Percentiles rank a stretch among this genome's conserved stretches.
phyloP scores from a whole-genome alignment of 768 basidiomycete species.

The Pleurotus ostreatus region DNA sequence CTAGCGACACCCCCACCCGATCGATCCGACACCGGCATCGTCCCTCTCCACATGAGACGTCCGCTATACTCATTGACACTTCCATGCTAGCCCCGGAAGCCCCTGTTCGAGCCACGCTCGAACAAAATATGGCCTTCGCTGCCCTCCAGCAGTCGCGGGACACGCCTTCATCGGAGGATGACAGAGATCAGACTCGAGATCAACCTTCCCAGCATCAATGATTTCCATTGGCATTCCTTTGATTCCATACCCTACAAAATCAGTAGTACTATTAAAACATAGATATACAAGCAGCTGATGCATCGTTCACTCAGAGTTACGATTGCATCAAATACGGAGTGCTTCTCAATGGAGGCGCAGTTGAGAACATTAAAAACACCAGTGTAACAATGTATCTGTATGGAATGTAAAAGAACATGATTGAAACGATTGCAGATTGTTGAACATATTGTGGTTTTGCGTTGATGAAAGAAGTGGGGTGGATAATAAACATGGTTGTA shows the following conservation, averaged over 20 bases:
- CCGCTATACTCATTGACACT: slow-evolving; percentile 38
- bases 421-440: slow-evolving; percentile 1
- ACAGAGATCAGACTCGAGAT: background rate
- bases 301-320: background rate
- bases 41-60: slow-evolving; percentile 29
- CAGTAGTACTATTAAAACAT: slow-evolving; percentile 1
- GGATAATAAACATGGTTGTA: slow-evolving; percentile 8
- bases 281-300: background rate
- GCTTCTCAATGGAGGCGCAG: background rate
- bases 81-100: slow-evolving; percentile 34
- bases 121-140: slow-evolving; percentile 84
- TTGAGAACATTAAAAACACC: slow-evolving; percentile 7
- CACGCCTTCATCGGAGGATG: background rate
- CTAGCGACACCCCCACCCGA: slow-evolving; percentile 22
- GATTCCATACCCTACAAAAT: background rate
- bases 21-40: slow-evolving; percentile 22
- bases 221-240: background rate
- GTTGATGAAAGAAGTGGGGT: background rate
- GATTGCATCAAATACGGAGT: background rate
- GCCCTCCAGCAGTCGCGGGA: slow-evolving; percentile 52
- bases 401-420: background rate
- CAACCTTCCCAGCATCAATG: background rate
- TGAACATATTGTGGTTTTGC: slow-evolving; percentile 8
- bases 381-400: slow-evolving; percentile 2
- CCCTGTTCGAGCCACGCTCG: slow-evolving; percentile 62